Evolutionary conservation across 129 eudicot genomes (phyloP).

Genomic region (Tanacetum coccineum): DNA sequence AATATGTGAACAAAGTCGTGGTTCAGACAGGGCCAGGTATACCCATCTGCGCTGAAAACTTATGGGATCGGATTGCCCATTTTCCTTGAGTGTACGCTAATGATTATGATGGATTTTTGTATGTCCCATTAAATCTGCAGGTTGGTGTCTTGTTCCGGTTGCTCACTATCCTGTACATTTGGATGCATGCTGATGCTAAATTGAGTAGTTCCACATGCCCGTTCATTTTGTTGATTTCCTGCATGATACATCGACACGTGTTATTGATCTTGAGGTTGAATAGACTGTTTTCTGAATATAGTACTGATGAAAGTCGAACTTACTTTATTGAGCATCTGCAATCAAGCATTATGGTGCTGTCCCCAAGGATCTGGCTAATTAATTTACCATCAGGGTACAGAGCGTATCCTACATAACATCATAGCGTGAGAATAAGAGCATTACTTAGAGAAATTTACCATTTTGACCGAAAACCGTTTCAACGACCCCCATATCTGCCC

Average conservation of each 20-base stretch:
- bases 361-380: no score
- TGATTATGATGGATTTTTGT: constrained; percentile 55
- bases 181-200: constrained; percentile 96
- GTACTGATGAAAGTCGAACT: constrained; percentile 5
- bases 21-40: constrained; percentile 87
- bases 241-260: background rate
- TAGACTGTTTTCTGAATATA: background rate
- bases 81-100: constrained; percentile 61
- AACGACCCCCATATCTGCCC: no score
- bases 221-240: constrained; percentile 51
- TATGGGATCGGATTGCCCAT: constrained; percentile 75
- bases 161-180: constrained; percentile 61
- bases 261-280: background rate
- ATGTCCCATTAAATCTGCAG: constrained; percentile 88
- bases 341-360: no score
- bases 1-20: constrained; percentile 84
- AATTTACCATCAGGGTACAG: no score
- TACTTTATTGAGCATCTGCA: no score
- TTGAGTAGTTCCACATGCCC: constrained; percentile 89
- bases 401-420: no score
- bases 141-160: constrained; percentile 91
- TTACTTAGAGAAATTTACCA: no score
- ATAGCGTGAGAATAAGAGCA: no score
- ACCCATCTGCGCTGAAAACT: constrained; percentile 71
- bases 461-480: no score